Percentiles rank a stretch among this genome's conserved stretches.
These are phyloP conservation scores for Houttuynia cordata DNA, from an alignment of 164 flowering plant genomes.

Conservation along the genomic window DNA sequence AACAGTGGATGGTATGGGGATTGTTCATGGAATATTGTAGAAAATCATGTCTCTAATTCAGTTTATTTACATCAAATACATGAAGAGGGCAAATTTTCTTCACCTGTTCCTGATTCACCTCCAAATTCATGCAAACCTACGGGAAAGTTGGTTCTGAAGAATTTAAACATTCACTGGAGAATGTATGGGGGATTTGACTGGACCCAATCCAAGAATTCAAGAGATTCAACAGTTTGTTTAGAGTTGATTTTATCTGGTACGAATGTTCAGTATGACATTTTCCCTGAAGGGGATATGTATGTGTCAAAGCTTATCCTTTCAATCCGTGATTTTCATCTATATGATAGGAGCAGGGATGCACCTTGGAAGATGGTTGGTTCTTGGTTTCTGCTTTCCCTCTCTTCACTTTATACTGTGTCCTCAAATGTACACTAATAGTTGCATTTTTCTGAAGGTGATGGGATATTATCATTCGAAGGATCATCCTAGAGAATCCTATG, in stretches of 20 bases:
- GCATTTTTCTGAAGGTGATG: conserved; percentile 41
- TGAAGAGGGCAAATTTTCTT: conserved; percentile 15
- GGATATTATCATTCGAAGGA: conserved; percentile 71
- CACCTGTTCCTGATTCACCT: conserved; percentile 7
- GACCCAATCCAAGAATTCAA: conserved; percentile 29
- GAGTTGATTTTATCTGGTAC: conserved; percentile 59
- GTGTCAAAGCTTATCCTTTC: conserved; percentile 61
- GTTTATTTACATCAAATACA: conserved; percentile 10
- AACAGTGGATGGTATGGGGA: conserved; percentile 67
- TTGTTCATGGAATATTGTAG: conserved; percentile 44
- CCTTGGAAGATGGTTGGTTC: conserved; percentile 80
- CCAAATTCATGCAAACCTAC: conserved; percentile 24
- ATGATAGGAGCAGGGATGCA: conserved; percentile 65
- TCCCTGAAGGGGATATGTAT: conserved; percentile 50
- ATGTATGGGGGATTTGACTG: conserved; percentile 85
- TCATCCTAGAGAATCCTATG: conserved; percentile 69
- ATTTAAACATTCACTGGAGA: conserved; percentile 58
- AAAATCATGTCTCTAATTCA: conserved; percentile 54
- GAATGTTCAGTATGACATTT: conserved; percentile 46
- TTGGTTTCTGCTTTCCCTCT: not conserved
- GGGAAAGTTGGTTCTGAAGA: conserved; percentile 51
- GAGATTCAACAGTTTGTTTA: conserved; percentile 51
- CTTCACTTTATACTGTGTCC: not conserved
- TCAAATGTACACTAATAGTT: not conserved
- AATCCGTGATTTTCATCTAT: conserved; percentile 58